A percentile compares a stretch with the other conserved stretches of the same genome.
Conservation (phyloP, 129 eudicot genomes). For the Cynara cardunculus region DNA sequence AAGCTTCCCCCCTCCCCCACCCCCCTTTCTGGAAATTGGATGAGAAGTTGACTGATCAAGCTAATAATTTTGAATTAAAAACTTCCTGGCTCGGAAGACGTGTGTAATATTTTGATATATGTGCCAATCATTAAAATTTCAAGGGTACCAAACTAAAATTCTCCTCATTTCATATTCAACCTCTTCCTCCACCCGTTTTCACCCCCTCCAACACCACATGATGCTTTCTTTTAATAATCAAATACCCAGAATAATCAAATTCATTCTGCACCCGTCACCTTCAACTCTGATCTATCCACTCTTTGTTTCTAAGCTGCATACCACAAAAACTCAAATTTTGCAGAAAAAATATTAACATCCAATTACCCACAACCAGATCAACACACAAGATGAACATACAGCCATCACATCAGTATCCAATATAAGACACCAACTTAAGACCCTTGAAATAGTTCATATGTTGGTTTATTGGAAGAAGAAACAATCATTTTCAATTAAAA, state of each 20-base stretch:
- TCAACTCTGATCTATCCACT: not conserved
- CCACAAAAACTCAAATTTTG: not conserved
- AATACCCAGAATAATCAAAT: not conserved
- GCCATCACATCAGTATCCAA: not conserved
- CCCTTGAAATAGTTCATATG: not conserved
- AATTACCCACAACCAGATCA: not conserved
- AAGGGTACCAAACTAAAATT: not conserved
- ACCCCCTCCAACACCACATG: not conserved
- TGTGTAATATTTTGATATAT: not conserved
- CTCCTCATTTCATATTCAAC: not conserved
- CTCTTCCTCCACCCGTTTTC: not conserved
- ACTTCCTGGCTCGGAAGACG: not conserved
- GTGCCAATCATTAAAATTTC: not conserved
- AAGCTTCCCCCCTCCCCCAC: not conserved
- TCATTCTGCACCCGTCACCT: not conserved
- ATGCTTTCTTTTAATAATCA: not conserved
- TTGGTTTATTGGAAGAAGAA: not conserved
- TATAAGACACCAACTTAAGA: not conserved
- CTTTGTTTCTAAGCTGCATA: not conserved
- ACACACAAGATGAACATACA: not conserved
- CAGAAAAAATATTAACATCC: not conserved
- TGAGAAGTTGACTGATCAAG: not conserved
- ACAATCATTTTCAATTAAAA: not conserved
- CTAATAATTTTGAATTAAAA: not conserved
- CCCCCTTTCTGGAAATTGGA: not conserved